phyloP scores from a whole-genome alignment of 371 early-diverging fungal genomes.

The Mortierella sp. region DNA sequence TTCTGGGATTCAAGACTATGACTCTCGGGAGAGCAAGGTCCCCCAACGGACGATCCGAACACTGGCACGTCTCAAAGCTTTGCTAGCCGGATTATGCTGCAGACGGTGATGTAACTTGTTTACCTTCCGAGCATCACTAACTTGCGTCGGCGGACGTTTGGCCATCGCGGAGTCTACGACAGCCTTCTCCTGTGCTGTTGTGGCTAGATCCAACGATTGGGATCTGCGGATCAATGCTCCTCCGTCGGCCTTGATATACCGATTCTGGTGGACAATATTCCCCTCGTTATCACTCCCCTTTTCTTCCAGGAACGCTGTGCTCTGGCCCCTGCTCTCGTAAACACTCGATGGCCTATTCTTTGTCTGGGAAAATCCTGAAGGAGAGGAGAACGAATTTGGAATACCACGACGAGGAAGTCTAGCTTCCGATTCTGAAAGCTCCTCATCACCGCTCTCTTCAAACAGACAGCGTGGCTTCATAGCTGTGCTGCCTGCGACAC shows the following conservation, averaged over 20 bases:
- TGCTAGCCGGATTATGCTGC: slow-evolving; percentile 43
- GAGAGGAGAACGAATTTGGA: slow-evolving; percentile 11
- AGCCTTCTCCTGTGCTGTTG: slow-evolving; percentile 3
- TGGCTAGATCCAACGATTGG: slow-evolving; percentile 33
- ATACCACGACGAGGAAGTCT: background rate
- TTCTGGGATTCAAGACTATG: slow-evolving; percentile 13
- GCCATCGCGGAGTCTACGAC: background rate
- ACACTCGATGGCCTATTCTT: slow-evolving; percentile 29
- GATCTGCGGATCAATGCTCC: slow-evolving; percentile 10
- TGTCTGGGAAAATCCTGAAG: background rate
- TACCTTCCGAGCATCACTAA: slow-evolving; percentile 23
- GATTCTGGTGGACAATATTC: background rate
- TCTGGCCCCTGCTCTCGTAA: slow-evolving; percentile 3
- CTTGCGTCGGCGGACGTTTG: background rate
- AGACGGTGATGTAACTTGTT: slow-evolving; percentile 41
- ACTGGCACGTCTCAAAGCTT: slow-evolving; percentile 44
- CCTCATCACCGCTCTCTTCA: slow-evolving; percentile 10
- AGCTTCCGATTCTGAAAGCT: background rate
- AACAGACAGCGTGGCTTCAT: slow-evolving; percentile 17
- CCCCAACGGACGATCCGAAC: slow-evolving; percentile 42
- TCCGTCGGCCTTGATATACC: background rate
- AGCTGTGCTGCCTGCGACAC: background rate
- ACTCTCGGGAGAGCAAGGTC: slow-evolving; percentile 24
- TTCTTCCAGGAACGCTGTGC: background rate
- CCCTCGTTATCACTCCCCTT: background rate